A percentile compares a stretch with the other conserved stretches of the same genome.
These are phyloP conservation scores for Pythium scleroteichum DNA, from an alignment of 352 stramenopile genomes.

Conservation along the genomic window DNA sequence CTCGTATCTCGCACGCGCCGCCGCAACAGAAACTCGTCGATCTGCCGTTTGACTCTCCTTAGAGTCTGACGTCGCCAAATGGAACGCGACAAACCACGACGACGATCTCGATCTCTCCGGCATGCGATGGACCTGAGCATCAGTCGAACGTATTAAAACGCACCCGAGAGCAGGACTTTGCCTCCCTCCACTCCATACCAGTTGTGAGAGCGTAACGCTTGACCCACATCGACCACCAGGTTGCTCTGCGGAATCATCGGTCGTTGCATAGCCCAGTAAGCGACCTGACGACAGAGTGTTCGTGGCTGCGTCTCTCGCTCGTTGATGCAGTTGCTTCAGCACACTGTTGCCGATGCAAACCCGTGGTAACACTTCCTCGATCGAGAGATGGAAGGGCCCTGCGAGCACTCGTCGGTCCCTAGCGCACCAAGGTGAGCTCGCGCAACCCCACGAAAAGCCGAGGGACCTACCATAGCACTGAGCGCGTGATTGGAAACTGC, in stretches of 20 bases:
- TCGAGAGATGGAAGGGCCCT: conserved; percentile 37
- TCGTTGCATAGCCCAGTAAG: conserved; percentile 37
- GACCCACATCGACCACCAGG: neutral
- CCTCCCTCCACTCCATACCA: no score
- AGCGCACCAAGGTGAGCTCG: no score
- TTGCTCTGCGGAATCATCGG: neutral
- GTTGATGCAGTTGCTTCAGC: conserved; percentile 54
- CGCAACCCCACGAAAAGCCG: no score
- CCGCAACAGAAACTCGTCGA: neutral
- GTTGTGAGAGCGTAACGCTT: neutral
- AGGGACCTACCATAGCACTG: conserved; percentile 59
- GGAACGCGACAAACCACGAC: neutral
- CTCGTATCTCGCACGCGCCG: conserved; percentile 6
- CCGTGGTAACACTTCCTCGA: conserved; percentile 48
- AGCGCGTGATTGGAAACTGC: conserved; percentile 66
- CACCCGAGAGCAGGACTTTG: no score
- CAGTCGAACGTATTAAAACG: neutral
- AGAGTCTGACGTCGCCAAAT: neutral
- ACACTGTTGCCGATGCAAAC: conserved; percentile 41
- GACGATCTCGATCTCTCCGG: neutral
- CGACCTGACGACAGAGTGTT: conserved; percentile 1
- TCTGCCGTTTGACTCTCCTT: conserved; percentile 1
- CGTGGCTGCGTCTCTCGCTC: conserved; percentile 24
- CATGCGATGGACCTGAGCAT: conserved; percentile 14
- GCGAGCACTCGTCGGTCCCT: conserved; percentile 68